Evolutionary conservation across 2,329 filamentous ascomycete genomes (phyloP).

Genomic region (Myriosclerotinia duriaeana): DNA sequence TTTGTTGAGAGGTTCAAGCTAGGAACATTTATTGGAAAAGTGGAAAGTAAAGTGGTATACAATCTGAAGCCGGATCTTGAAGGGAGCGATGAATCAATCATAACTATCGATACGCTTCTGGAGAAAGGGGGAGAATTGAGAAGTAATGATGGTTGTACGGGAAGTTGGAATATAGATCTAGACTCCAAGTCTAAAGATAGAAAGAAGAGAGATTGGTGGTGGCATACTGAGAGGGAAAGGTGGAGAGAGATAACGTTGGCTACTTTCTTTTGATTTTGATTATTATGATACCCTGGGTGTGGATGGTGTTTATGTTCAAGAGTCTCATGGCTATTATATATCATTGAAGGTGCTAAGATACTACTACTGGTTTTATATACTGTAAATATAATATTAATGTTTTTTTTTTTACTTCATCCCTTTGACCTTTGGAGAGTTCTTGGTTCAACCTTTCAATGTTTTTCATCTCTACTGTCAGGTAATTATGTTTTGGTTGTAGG

Average conservation of each 20-base stretch:
- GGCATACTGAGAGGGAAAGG: constrained; percentile 37
- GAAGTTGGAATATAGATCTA: constrained; percentile 29
- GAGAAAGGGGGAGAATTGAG: constrained; percentile 37
- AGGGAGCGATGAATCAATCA: constrained; percentile 56
- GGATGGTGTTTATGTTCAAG: constrained; percentile 10
- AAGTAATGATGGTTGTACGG: constrained; percentile 33
- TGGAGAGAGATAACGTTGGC: constrained; percentile 35
- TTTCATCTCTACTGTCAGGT: background rate
- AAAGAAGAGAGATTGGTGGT: constrained; percentile 37
- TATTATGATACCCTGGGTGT: constrained; percentile 22
- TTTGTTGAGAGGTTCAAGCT: constrained; percentile 55
- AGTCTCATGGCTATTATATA: background rate
- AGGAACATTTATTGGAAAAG: constrained; percentile 60
- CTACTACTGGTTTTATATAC: background rate
- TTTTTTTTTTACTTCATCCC: background rate
- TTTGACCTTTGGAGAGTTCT: background rate
- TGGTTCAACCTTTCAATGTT: background rate
- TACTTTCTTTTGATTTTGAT: constrained; percentile 30
- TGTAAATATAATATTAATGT: constrained; percentile 2
- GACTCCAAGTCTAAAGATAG: constrained; percentile 25
- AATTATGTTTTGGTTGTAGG: no score
- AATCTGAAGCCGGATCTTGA: constrained; percentile 52
- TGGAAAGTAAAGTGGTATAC: constrained; percentile 61
- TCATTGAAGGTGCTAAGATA: background rate
- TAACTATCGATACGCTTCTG: constrained; percentile 53